These are phyloP conservation scores for Tremellales sp. DNA, from an alignment of 1,284 basidiomycete species.

Conservation along the genomic window DNA sequence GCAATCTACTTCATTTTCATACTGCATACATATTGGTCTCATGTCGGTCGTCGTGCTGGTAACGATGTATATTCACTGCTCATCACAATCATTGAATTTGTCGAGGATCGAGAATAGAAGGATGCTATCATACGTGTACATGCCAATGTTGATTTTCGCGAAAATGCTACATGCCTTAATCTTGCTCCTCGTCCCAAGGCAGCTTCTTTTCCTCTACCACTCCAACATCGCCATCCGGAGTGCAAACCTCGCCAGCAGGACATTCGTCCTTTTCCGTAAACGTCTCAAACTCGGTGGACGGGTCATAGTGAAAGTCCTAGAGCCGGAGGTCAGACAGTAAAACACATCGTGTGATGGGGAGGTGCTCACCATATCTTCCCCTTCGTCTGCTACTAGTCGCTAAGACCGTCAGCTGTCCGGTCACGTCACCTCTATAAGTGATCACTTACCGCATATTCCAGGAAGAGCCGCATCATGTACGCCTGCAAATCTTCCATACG, in stretches of 20 bases:
- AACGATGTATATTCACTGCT: no score
- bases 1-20: neutral
- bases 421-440: constrained; percentile 1
- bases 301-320: constrained; percentile 4
- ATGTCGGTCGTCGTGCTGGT: no score
- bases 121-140: no score
- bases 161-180: no score
- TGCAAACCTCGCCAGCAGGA: neutral
- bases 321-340: neutral
- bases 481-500: constrained; percentile 45
- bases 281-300: neutral
- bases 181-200: neutral
- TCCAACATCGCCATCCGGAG: neutral
- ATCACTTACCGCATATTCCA: constrained; percentile 43
- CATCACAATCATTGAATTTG: no score
- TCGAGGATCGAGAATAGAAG: no score
- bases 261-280: neutral
- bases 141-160: no score
- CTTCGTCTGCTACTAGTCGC: constrained; percentile 32
- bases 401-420: no score
- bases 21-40: neutral
- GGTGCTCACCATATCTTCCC: constrained; percentile 28
- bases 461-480: constrained; percentile 46
- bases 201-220: neutral
- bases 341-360: neutral